These are phyloP conservation scores for Microcyclosporella mali DNA, from an alignment of 2,329 filamentous ascomycete genomes.

Conservation along the genomic window DNA sequence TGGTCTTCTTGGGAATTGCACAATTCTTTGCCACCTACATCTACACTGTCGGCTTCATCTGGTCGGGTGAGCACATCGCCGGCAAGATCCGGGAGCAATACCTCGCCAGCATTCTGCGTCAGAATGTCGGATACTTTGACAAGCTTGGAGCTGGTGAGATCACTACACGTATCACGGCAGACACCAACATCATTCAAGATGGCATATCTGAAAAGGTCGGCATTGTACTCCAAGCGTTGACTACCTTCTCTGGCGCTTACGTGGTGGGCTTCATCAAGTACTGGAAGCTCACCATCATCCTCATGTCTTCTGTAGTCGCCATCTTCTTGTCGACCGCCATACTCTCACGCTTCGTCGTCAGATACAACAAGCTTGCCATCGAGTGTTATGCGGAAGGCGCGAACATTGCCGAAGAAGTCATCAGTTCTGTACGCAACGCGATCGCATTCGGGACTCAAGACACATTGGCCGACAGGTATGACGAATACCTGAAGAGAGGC, in stretches of 20 bases:
- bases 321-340: constrained; percentile 71
- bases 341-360: constrained; percentile 69
- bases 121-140: constrained; percentile 91
- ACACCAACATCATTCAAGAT: constrained; percentile 89
- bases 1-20: constrained; percentile 75
- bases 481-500: constrained; percentile 64
- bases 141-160: constrained; percentile 89
- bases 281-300: constrained; percentile 88
- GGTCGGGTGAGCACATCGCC: constrained; percentile 44
- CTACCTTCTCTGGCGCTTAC: constrained; percentile 83
- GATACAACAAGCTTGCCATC: constrained; percentile 71
- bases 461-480: constrained; percentile 81
- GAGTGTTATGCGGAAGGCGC: constrained; percentile 77
- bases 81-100: constrained; percentile 64
- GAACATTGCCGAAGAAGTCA: constrained; percentile 85
- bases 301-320: constrained; percentile 73
- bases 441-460: constrained; percentile 91
- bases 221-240: constrained; percentile 66
- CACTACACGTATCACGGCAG: constrained; percentile 86
- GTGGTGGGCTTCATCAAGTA: constrained; percentile 85
- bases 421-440: constrained; percentile 88
- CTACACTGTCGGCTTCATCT: constrained; percentile 83
- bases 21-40: constrained; percentile 75
- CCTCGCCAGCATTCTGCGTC: constrained; percentile 72
- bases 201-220: constrained; percentile 87